Evolutionary conservation across 169 alveolate species (phyloP).

Genomic region (Plasmodium sp.): DNA sequence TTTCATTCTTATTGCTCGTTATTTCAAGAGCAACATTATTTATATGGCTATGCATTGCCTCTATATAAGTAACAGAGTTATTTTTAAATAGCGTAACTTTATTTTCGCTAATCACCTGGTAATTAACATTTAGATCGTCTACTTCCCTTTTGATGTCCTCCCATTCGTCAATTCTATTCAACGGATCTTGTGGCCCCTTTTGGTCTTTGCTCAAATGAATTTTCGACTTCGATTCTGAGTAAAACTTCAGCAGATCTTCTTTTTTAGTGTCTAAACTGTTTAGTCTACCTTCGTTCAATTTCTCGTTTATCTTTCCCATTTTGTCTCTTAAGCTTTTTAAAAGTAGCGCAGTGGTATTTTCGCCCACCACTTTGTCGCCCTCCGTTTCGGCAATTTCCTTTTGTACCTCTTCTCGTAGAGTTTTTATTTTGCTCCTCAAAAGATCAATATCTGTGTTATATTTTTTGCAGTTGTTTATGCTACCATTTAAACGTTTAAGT

Average conservation of each 20-base stretch:
- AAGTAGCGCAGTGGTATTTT: neutral
- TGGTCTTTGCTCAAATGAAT: neutral
- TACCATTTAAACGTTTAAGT: neutral
- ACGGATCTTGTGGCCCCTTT: neutral
- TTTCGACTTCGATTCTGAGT: neutral
- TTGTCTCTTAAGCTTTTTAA: neutral
- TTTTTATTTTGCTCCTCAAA: neutral
- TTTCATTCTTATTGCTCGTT: neutral
- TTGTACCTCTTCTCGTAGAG: neutral
- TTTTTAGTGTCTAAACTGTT: neutral
- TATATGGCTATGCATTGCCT: neutral
- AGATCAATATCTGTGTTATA: neutral
- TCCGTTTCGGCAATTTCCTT: slow-evolving; percentile 1
- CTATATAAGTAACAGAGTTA: neutral
- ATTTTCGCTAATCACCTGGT: neutral
- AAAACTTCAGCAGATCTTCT: neutral
- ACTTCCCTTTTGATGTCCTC: neutral
- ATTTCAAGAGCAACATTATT: neutral
- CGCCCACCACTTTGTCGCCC: neutral
- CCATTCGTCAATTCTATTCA: neutral
- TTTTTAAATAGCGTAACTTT: slow-evolving; percentile 5
- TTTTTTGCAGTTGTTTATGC: neutral
- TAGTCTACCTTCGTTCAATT: neutral
- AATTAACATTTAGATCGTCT: neutral
- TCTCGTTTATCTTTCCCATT: neutral